Percentiles rank a stretch among this genome's conserved stretches.
Evolutionary conservation across 2,329 filamentous ascomycete species (phyloP).

Genomic region (Thielaviopsis ethacetica): DNA sequence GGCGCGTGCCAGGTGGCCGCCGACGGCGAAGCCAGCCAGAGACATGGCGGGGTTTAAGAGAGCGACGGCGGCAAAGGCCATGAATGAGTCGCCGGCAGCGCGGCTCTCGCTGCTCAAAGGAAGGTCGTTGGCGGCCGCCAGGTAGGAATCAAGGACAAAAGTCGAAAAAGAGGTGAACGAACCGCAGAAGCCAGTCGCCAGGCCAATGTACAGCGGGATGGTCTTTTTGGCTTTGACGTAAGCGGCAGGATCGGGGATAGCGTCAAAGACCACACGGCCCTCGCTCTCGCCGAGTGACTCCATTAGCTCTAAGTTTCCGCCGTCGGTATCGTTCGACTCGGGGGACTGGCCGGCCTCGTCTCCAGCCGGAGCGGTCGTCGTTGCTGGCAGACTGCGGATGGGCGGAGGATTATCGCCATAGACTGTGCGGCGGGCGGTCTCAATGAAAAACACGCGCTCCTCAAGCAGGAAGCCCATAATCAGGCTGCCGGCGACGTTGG

Average conservation of each 20-base stretch:
- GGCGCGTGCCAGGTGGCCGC: constrained; percentile 60
- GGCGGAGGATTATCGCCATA: background rate
- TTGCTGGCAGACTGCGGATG: background rate
- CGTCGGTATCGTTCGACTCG: background rate
- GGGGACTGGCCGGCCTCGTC: background rate
- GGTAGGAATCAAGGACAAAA: constrained; percentile 66
- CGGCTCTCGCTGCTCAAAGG: constrained; percentile 27
- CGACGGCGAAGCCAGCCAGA: constrained; percentile 50
- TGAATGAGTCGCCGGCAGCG: constrained; percentile 64
- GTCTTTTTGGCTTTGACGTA: constrained; percentile 58
- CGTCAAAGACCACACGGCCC: background rate
- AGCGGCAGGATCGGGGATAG: background rate
- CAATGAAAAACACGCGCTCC: constrained; percentile 56
- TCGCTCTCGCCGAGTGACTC: constrained; percentile 8
- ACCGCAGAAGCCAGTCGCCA: constrained; percentile 76
- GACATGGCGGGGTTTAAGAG: constrained; percentile 56
- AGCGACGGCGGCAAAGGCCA: constrained; percentile 63
- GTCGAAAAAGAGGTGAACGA: constrained; percentile 82
- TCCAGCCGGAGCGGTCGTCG: background rate
- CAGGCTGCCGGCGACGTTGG: constrained; percentile 68
- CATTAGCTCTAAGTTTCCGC: background rate
- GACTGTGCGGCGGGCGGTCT: constrained; percentile 2
- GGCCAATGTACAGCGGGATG: constrained; percentile 72
- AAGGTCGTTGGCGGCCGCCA: constrained; percentile 63
- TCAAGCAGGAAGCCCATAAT: constrained; percentile 76